A percentile compares a stretch with the other conserved stretches of the same genome.
phyloP scores from a whole-genome alignment of 768 basidiomycete species.

The Fibroporia radiculosa region DNA sequence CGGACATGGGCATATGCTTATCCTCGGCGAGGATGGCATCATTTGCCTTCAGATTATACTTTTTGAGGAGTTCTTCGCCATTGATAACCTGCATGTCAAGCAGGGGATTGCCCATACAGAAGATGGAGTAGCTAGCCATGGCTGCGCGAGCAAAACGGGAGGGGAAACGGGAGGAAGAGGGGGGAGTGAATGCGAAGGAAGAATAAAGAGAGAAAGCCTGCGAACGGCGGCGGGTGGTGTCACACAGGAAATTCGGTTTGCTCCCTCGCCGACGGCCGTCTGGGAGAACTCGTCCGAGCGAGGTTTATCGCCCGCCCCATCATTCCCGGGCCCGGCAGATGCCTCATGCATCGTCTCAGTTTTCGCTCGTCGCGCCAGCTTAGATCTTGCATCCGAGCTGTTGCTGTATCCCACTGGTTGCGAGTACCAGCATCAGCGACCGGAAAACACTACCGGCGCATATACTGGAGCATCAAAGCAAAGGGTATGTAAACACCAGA shows the following conservation, averaged over 20 bases:
- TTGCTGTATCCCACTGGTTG: no score
- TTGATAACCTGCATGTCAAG: constrained; percentile 92
- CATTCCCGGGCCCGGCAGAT: background rate
- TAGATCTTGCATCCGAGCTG: no score
- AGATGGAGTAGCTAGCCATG: constrained; percentile 55
- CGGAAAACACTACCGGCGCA: no score
- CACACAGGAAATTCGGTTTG: background rate
- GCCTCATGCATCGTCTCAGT: no score
- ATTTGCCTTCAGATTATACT: constrained; percentile 88
- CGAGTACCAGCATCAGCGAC: no score
- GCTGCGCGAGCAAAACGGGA: background rate
- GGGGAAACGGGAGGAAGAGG: background rate
- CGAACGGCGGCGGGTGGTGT: background rate
- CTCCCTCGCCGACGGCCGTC: background rate
- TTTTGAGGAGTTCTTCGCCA: constrained; percentile 77
- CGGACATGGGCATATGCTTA: constrained; percentile 83
- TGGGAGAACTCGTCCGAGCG: background rate
- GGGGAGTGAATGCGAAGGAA: background rate
- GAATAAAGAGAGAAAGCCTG: background rate
- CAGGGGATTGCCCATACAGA: constrained; percentile 93
- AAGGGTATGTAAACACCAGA: no score
- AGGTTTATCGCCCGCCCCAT: background rate
- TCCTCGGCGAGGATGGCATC: constrained; percentile 93
- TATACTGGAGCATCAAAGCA: no score
- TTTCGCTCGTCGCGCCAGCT: no score